These are phyloP conservation scores for Bauhinia variegata DNA, from an alignment of 306 rosid genomes.

Conservation along the genomic window DNA sequence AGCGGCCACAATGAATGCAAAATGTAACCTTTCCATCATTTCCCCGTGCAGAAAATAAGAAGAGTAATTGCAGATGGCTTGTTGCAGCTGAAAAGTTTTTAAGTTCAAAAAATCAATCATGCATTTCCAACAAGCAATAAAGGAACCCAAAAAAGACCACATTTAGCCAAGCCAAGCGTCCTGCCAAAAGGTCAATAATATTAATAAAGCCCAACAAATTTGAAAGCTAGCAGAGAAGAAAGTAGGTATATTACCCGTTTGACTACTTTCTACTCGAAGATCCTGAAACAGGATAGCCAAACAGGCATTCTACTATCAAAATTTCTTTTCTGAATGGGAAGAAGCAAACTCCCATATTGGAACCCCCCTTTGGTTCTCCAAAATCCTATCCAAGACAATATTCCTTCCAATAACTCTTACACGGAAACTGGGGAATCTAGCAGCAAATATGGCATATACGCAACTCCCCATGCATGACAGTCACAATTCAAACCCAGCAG, in stretches of 20 bases:
- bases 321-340: conserved; percentile 49
- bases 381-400: conserved; percentile 51
- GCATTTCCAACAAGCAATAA: conserved; percentile 80
- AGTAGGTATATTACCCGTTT: conserved; percentile 70
- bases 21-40: conserved; percentile 38
- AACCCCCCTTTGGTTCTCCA: conserved; percentile 56
- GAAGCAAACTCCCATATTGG: conserved; percentile 53
- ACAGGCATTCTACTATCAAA: conserved; percentile 56
- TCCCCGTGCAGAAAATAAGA: conserved; percentile 46
- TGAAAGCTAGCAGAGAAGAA: conserved; percentile 41
- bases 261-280: conserved; percentile 65
- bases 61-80: conserved; percentile 37
- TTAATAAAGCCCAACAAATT: conserved; percentile 60
- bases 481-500: conserved; percentile 64
- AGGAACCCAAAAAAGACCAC: conserved; percentile 85
- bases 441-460: conserved; percentile 56
- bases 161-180: conserved; percentile 73
- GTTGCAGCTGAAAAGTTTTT: conserved; percentile 57
- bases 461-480: conserved; percentile 57
- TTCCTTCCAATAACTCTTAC: conserved; percentile 49
- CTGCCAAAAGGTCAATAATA: conserved; percentile 93
- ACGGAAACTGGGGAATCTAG: conserved; percentile 58
- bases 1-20: conserved; percentile 46
- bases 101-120: conserved; percentile 66
- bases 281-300: conserved; percentile 67